Evolutionary conservation across 495 filamentous ascomycete genomes (phyloP), one percentile per base, ranked within the genome.

Genomic region (Daldinia decipiens): DNA sequence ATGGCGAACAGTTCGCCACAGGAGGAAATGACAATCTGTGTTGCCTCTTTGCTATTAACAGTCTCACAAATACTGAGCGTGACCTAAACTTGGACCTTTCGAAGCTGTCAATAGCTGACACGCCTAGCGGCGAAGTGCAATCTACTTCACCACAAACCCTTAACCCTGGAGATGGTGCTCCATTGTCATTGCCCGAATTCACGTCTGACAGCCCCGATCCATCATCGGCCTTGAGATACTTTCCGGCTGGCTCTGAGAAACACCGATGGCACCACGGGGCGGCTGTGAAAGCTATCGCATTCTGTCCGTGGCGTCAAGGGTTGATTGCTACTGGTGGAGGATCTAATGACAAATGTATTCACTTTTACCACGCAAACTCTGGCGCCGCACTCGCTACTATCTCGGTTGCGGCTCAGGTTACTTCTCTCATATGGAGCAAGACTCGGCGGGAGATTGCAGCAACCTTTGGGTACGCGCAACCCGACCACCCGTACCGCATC

Each of bases 211-310:
- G 51, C 15, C 62, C 61, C 24, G 31, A 29, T 55, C 45, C 58
- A 21, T 61, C 59, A 9, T 29, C 62, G 1, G 24, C 67, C 9
- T 66, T 79, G 60, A 79, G 69, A 19, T 63, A 74, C 52, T 57
- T 82, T 12, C 75, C 62, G 8, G 54, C 66, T 5, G 89, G 89
- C 39, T 81, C 84, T 27, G 89, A 92, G 72, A 91, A 88, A 68
- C 88, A 96, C 75, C 85, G 85, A 36, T 93, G 95, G 85, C 39
- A 81, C 7, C 93, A 98, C 79, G 87, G 89, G 13, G 95, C 95
- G 1, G 95, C 95, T 8, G 92, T 98, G 72, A 99, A 99, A 79
- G 95, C 95, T 24, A 94, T 98, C 67, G 95, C 95, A 9, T 98
- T 98, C 80, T 97, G 95, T 47, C 95, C 95, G 5, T 98, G 95